Evolutionary conservation across 2,329 filamentous ascomycete species (phyloP).

Genomic region (Neodidymelliopsis sp.): DNA sequence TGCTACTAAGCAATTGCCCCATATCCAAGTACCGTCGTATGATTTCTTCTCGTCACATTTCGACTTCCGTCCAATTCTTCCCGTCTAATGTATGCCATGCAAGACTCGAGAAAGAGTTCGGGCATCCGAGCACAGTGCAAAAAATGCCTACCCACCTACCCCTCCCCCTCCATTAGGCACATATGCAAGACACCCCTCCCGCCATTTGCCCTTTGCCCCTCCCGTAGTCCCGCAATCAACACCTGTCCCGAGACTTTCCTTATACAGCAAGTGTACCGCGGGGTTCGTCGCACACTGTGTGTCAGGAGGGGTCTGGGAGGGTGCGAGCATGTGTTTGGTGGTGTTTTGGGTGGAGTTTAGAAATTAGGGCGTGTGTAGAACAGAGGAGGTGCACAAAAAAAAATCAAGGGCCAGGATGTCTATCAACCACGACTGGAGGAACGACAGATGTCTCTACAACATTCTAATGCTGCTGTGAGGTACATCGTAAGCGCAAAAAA

Average conservation of each 20-base stretch:
- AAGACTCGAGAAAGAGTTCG: too few relatives aligned
- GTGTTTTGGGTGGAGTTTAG: not conserved
- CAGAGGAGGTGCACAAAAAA: not conserved
- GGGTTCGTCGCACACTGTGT: not conserved
- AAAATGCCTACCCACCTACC: too few relatives aligned
- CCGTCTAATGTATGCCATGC: too few relatives aligned
- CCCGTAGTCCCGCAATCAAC: slow-evolving; percentile 9
- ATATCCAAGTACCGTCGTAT: too few relatives aligned
- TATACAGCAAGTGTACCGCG: slow-evolving; percentile 3
- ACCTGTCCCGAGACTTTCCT: not conserved
- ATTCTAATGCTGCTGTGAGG: not conserved
- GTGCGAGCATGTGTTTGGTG: not conserved
- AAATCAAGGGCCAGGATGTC: too few relatives aligned
- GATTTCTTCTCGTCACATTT: too few relatives aligned
- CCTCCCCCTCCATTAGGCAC: slow-evolving; percentile 4
- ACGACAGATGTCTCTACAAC: too few relatives aligned
- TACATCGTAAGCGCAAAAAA: slow-evolving; percentile 13
- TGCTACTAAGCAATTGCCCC: too few relatives aligned
- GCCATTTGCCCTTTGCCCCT: slow-evolving; percentile 13
- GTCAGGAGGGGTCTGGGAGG: not conserved
- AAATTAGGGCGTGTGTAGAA: not conserved
- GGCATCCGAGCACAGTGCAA: too few relatives aligned
- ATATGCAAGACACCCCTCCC: not conserved
- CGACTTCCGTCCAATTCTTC: too few relatives aligned
- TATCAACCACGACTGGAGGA: too few relatives aligned